phyloP scores from a whole-genome alignment of 805 yeast genomes.

The Kazachstania kunashirensis region DNA sequence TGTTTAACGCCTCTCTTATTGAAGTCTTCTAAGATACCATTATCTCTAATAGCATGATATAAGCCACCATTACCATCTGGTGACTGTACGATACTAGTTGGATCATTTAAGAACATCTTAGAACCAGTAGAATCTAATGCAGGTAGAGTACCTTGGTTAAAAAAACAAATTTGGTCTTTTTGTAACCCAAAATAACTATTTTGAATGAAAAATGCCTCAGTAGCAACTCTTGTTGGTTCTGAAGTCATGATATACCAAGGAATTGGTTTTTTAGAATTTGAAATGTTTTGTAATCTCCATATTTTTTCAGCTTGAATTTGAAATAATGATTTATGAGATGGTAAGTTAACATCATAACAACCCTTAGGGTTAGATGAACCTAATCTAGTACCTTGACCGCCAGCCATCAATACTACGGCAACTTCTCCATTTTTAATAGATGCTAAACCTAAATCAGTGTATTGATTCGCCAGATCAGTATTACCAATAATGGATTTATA shows the following conservation, averaged over 20 bases:
- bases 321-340: slow-evolving; percentile 75
- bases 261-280: slow-evolving; percentile 24
- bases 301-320: slow-evolving; percentile 90
- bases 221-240: slow-evolving; percentile 67
- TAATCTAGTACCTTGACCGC: slow-evolving; percentile 95
- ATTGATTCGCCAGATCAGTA: slow-evolving; percentile 29
- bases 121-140: slow-evolving; percentile 67
- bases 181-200: slow-evolving; percentile 65
- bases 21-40: slow-evolving; percentile 62
- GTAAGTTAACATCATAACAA: slow-evolving; percentile 78
- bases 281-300: slow-evolving; percentile 41
- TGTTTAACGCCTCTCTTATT: slow-evolving; percentile 63
- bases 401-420: slow-evolving; percentile 89
- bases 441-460: slow-evolving; percentile 48
- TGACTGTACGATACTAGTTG: slow-evolving; percentile 56
- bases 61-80: slow-evolving; percentile 99
- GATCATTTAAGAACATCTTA: slow-evolving; percentile 53
- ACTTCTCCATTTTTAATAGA: slow-evolving; percentile 67
- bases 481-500: slow-evolving; percentile 38
- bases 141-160: slow-evolving; percentile 93
- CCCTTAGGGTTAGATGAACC: slow-evolving; percentile 93
- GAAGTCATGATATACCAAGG: slow-evolving; percentile 96
- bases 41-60: slow-evolving; percentile 66
- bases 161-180: slow-evolving; percentile 54
- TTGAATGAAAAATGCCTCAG: slow-evolving; percentile 58